phyloP scores from a whole-genome alignment of 2,329 filamentous ascomycete genomes.

The Cercospora sp. region DNA sequence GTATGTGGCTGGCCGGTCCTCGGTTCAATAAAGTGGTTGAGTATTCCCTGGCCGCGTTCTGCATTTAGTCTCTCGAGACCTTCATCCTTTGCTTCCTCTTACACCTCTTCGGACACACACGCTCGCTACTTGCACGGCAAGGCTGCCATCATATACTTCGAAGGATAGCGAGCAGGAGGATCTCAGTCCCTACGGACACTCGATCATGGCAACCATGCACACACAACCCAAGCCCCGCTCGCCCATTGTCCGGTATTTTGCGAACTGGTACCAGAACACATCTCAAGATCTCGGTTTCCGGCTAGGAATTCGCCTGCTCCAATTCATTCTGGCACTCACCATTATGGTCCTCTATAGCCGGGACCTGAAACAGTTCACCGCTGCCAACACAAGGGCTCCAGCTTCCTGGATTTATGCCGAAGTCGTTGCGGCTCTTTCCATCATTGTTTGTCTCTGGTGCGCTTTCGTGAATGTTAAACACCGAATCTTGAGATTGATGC shows the following conservation, averaged over 20 bases:
- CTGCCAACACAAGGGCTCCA: not conserved
- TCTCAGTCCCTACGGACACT: not conserved
- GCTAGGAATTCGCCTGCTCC: conserved; percentile 9
- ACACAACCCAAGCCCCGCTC: not conserved
- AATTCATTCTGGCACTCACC: conserved; percentile 9
- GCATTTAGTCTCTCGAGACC: not conserved
- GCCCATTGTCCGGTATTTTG: conserved; percentile 13
- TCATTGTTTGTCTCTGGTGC: conserved; percentile 12
- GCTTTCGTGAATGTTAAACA: conserved; percentile 7
- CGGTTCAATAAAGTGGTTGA: not conserved
- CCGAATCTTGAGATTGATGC: not conserved
- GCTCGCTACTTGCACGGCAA: not conserved
- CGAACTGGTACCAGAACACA: conserved; percentile 12
- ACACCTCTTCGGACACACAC: not conserved
- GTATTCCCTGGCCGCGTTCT: not conserved
- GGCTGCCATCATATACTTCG: not conserved
- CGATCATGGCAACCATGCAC: not conserved
- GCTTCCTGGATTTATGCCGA: conserved; percentile 14
- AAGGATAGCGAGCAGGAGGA: not conserved
- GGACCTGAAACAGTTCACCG: conserved; percentile 8
- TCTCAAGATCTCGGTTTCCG: conserved; percentile 11
- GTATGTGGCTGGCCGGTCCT: not conserved
- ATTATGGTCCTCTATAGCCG: conserved; percentile 10
- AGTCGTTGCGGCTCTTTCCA: conserved; percentile 7
- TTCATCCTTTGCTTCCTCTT: not conserved